Evolutionary conservation across 208 protist genomes (phyloP).

Genomic region (Herpetomonas tarakana): DNA sequence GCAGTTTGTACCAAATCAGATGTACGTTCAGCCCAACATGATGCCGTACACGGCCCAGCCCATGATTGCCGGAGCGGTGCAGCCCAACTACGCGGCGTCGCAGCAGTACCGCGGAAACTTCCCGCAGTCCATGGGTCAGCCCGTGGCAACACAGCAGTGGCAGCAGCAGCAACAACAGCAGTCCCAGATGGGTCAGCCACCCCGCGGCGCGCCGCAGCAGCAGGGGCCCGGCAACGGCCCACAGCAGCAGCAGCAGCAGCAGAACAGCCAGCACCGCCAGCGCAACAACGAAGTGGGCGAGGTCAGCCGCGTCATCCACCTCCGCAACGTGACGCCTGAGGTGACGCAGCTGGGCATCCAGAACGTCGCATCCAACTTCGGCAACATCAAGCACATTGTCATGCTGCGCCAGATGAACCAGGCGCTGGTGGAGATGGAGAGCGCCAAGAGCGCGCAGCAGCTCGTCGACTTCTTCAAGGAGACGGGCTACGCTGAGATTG

Average conservation of each 20-base stretch:
- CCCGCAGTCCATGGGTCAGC: conserved; percentile 15
- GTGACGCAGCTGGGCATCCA: conserved; percentile 91
- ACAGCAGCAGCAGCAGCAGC: conserved; percentile 11
- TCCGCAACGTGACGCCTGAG: conserved; percentile 89
- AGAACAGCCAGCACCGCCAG: conserved; percentile 16
- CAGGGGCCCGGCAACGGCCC: not conserved
- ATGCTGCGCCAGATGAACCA: conserved; percentile 94
- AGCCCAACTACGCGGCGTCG: conserved; percentile 44
- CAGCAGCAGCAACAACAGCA: conserved; percentile 12
- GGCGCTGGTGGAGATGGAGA: conserved; percentile 92
- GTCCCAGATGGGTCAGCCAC: not conserved
- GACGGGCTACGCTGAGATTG: conserved; percentile 86
- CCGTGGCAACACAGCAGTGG: conserved; percentile 13
- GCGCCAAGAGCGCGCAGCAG: conserved; percentile 78
- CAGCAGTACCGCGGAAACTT: conserved; percentile 29
- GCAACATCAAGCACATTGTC: conserved; percentile 90
- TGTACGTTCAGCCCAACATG: conserved; percentile 74
- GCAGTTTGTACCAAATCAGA: conserved; percentile 52
- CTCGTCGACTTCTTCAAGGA: conserved; percentile 88
- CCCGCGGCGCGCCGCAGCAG: not conserved
- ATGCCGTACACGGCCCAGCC: conserved; percentile 53
- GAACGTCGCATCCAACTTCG: conserved; percentile 83
- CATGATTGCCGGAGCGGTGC: conserved; percentile 29
- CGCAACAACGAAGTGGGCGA: conserved; percentile 90
- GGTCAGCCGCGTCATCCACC: conserved; percentile 82